Percentiles rank a stretch among this genome's conserved stretches.
Evolutionary conservation across 257 asterid genomes (phyloP).

Genomic region (Forsythia viridissima): DNA sequence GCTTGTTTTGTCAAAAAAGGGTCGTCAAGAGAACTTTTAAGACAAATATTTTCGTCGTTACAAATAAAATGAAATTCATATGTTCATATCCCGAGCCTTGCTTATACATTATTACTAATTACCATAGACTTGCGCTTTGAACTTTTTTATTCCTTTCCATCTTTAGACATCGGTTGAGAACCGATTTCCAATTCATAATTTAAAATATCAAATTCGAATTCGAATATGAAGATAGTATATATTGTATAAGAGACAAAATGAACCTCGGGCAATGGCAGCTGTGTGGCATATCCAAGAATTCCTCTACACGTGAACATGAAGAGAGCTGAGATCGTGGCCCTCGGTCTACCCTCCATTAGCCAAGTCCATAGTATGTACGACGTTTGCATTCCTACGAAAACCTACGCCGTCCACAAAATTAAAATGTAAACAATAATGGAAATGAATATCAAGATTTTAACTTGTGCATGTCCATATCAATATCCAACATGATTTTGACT

Average conservation of each 20-base stretch:
- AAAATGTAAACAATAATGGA: too few species aligned
- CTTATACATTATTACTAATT: too few species aligned
- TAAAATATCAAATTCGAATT: background rate
- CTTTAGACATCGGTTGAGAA: too few species aligned
- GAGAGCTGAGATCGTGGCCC: constrained; percentile 75
- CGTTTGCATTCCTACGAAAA: constrained; percentile 83
- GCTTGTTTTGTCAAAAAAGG: too few species aligned
- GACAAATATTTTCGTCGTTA: too few species aligned
- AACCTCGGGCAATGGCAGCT: constrained; percentile 89
- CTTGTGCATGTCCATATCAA: background rate
- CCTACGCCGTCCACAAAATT: constrained; percentile 30
- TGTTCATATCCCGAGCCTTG: too few species aligned
- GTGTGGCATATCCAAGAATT: constrained; percentile 89
- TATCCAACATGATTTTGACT: background rate
- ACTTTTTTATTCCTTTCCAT: too few species aligned
- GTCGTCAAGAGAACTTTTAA: too few species aligned
- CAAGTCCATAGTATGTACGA: constrained; percentile 73
- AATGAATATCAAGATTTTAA: background rate
- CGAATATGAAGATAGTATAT: background rate
- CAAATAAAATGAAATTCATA: too few species aligned
- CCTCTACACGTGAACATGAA: constrained; percentile 98
- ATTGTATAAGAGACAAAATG: background rate
- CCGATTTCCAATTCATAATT: too few species aligned
- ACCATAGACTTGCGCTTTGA: too few species aligned
- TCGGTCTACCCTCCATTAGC: constrained; percentile 81